Base-by-base conservation (phyloP, 345 rosid species). In the Linum lewisii region DNA sequence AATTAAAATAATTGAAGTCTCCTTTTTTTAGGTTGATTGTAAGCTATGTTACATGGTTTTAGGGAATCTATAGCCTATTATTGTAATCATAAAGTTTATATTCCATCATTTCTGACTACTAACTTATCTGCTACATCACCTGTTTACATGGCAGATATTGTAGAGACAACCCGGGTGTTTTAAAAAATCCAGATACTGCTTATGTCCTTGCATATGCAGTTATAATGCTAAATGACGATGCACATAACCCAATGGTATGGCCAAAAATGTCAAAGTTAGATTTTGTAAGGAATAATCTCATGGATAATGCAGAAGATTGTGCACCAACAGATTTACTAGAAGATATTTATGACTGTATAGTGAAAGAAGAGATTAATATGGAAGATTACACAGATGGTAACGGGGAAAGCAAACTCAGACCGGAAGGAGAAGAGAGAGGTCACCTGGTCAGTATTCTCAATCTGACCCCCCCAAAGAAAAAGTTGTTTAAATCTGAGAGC, bases 121-220 rank as follows among this genome's bases (percentile, higher is more conserved):
- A 42, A 42, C 16, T 34, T n/a, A n/a, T n/a, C n/a, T 29, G 20
- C 29, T 32, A 13, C 11, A 25, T 37, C 16, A 1, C 34, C 51
- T 54, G n/a, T 69, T 44, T 36, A 29, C 72, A 56, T 69, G 61
- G 83, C 84, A 93, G 99, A 78, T 93, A 87, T 78, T 89, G 95
- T 72, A 92, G 96, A 63, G 87, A 89, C 73, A 89, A 89, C 71
- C 96, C 96, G 14, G 96, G 82, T 68, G 94, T 93, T 60, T 87
- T 89, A 75, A 84, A 84, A 77, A 93, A 93, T 75, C 95, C 99
- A 61, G 99, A 93, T 65, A 93, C 99, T 61, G 99, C 99, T 45
- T 93, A 93, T 79, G 92, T 93, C 76, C 99, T 93, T 73, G 99
- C 99, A 63, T 93, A 93, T 77, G 94, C 97, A 58, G 96, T 93